Base-by-base conservation (phyloP, 345 rosid species). In the Excoecaria cochinchinensis region DNA sequence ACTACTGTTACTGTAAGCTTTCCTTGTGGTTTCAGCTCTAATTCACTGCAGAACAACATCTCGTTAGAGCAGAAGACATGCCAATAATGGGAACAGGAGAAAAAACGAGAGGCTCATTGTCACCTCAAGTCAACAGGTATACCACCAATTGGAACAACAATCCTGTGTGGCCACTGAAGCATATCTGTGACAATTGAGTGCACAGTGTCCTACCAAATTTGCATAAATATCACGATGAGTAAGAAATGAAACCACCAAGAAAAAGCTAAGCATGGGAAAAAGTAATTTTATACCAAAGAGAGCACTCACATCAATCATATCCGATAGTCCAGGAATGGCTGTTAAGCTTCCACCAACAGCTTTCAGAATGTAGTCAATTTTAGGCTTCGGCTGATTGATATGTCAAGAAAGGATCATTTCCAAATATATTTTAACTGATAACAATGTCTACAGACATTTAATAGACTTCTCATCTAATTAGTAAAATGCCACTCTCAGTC, bases 81-180 rank as follows among this genome's bases (percentile, higher is more conserved):
- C 16, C 65, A 19, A 55, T 44, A 52, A 10, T 6, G 22, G 50
- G 36, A 61, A 65, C 46, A 1, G 70, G 76, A 40, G 42, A 56
- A 50, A 58, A 60, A 73, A 77, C 46, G 67, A 47, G 67, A 24
- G 42, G 72, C 8, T 48, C 42, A 72, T 77, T 21, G 48, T 75
- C 76, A 93, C 99, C 98, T 93, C 13, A 79, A 74, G 82, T 96
- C 99, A 78, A 90, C 95, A 74, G 92, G 89, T 62, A 87, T 81
- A 77, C 97, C 99, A 77, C 99, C 99, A 73, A 96, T 81, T 62
- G 99, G 99, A 73, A 96, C 98, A 83, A 93, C 97, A 77, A 96
- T 93, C 86, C 98, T 90, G 82, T 92, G 97, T 47, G 99, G 99
- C 99, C 98, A 96, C 82, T 96, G 97, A 78, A 96, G 98, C 97